Evolutionary conservation across 805 yeast species (phyloP).

Genomic region (Candida maesae): DNA sequence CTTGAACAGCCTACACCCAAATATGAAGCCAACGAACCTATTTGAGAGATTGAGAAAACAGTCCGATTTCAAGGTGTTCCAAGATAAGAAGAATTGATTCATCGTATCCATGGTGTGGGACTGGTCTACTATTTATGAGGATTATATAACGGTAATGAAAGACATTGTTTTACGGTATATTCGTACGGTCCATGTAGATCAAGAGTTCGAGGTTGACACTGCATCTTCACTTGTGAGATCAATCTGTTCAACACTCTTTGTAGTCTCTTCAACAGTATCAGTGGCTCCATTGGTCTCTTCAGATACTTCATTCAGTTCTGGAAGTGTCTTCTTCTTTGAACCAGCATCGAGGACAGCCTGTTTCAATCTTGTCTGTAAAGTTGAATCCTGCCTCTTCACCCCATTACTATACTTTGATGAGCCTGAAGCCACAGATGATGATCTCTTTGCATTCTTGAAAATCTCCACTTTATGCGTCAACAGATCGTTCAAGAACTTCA

Average conservation of each 20-base stretch:
- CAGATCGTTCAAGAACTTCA: constrained; percentile 57
- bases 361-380: constrained; percentile 22
- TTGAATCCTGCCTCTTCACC: constrained; percentile 21
- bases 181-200: not conserved
- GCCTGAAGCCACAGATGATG: too few relatives aligned
- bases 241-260: not conserved
- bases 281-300: constrained; percentile 1
- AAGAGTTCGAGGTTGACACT: not conserved
- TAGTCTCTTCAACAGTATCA: not conserved
- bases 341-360: constrained; percentile 26
- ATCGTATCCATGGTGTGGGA: not conserved
- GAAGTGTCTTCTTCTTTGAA: constrained; percentile 5
- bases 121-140: not conserved
- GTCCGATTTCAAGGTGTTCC: constrained; percentile 6
- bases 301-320: not conserved
- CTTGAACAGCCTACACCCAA: not conserved
- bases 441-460: constrained; percentile 56
- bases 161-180: not conserved
- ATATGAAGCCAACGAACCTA: constrained; percentile 27
- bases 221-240: not conserved
- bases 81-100: constrained; percentile 3
- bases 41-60: constrained; percentile 17
- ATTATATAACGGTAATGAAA: not conserved
- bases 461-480: constrained; percentile 55
- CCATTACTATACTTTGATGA: constrained; percentile 1